Percentiles rank a stretch among this genome's conserved stretches.
phyloP scores from a whole-genome alignment of 352 stramenopile genomes.

The Phytophthora podocarpi region DNA sequence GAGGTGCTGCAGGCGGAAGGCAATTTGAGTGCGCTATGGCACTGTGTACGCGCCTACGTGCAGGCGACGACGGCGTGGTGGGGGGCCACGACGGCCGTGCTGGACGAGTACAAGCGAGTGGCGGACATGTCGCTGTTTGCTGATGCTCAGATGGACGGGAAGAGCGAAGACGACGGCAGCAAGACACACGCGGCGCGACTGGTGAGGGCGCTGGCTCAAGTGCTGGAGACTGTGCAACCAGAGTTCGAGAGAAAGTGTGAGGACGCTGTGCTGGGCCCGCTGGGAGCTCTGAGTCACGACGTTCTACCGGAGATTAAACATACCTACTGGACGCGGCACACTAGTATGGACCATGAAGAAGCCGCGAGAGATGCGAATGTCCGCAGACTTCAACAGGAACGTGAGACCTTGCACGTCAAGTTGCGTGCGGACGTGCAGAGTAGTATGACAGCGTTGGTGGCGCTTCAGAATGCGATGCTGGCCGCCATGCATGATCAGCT shows the following conservation, averaged over 20 bases:
- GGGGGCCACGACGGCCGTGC: constrained; percentile 49
- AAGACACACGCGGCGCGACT: constrained; percentile 32
- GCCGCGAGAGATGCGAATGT: constrained; percentile 32
- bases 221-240: constrained; percentile 44
- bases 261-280: constrained; percentile 44
- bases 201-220: constrained; percentile 29
- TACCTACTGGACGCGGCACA: constrained; percentile 72
- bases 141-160: constrained; percentile 3
- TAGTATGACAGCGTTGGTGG: constrained; percentile 56
- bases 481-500: constrained; percentile 41
- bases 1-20: constrained; percentile 77
- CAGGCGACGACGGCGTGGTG: constrained; percentile 74
- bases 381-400: constrained; percentile 58
- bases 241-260: constrained; percentile 53
- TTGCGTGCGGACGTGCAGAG: constrained; percentile 54
- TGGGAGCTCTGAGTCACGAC: constrained; percentile 50
- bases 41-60: constrained; percentile 67
- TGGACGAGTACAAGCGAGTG: constrained; percentile 72
- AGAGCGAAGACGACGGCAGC: not conserved
- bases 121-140: constrained; percentile 57
- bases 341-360: constrained; percentile 33
- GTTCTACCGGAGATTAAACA: constrained; percentile 78
- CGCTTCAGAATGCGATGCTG: constrained; percentile 55
- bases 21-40: constrained; percentile 76
- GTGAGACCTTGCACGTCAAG: constrained; percentile 47